Conservation (phyloP, 106 monocot species). For the Iris macrosiphon region DNA sequence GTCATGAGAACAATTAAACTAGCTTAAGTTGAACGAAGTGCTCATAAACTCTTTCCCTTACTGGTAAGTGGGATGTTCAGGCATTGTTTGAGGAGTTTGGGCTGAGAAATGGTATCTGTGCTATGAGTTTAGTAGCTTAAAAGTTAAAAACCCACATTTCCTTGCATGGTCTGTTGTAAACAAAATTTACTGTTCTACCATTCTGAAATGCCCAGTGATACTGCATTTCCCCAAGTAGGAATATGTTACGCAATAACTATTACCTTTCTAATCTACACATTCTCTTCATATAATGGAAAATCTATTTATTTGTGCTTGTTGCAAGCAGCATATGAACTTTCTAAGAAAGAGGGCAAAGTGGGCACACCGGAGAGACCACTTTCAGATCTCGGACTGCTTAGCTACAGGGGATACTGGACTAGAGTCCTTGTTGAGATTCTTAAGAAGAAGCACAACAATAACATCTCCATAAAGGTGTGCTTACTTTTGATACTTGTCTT, state of each 20-base stretch:
- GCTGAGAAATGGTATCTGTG: background rate
- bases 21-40: too few relatives aligned
- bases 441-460: slow-evolving; percentile 94
- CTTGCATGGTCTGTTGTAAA: background rate
- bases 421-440: slow-evolving; percentile 90
- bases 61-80: too few relatives aligned
- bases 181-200: background rate
- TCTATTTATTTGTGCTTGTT: background rate
- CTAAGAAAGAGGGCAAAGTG: slow-evolving; percentile 98
- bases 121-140: background rate
- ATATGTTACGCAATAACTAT: too few relatives aligned
- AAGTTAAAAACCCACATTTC: background rate
- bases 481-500: background rate
- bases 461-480: slow-evolving; percentile 97
- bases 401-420: slow-evolving; percentile 96
- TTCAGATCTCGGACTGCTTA: slow-evolving; percentile 87
- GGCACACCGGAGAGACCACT: slow-evolving; percentile 95
- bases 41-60: too few relatives aligned
- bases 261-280: background rate
- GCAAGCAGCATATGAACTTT: slow-evolving; percentile 86
- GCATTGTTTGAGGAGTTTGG: too few relatives aligned
- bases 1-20: too few relatives aligned
- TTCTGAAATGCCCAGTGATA: background rate
- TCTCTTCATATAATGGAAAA: background rate
- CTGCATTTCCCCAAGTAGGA: background rate